phyloP scores from a whole-genome alignment of 2,329 filamentous ascomycete species.

The Diaporthe caulivora region DNA sequence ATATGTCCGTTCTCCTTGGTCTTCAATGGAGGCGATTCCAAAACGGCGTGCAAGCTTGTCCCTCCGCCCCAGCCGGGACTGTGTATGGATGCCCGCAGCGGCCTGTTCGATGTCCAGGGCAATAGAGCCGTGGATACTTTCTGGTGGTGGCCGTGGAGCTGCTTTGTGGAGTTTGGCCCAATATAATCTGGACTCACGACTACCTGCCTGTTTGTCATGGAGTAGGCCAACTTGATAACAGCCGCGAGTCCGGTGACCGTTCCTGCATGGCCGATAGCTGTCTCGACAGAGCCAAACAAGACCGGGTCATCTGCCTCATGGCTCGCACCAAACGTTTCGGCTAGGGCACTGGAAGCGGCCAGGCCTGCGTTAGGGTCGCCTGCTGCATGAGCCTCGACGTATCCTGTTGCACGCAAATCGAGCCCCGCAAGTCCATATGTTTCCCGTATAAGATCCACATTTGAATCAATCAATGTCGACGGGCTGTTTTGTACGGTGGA shows the following conservation, averaged over 20 bases:
- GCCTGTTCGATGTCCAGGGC: conserved; percentile 33
- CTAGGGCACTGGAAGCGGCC: conserved; percentile 53
- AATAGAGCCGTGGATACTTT: conserved; percentile 36
- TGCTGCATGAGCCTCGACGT: too few species aligned
- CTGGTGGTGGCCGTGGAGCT: conserved; percentile 46
- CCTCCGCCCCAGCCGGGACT: conserved; percentile 52
- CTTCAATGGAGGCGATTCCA: conserved; percentile 41
- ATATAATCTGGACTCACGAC: conserved; percentile 44
- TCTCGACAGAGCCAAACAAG: conserved; percentile 46
- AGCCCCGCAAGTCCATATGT: too few species aligned
- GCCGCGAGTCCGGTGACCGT: conserved; percentile 44
- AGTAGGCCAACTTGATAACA: conserved; percentile 46
- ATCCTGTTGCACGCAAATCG: too few species aligned
- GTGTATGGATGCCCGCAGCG: conserved; percentile 46
- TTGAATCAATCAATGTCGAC: too few species aligned
- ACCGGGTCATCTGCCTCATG: conserved; percentile 42
- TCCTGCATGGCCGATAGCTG: conserved; percentile 50
- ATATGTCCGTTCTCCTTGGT: neutral
- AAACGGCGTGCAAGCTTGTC: conserved; percentile 48
- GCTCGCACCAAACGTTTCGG: conserved; percentile 44
- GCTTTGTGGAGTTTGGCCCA: conserved; percentile 45
- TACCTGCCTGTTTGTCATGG: conserved; percentile 44
- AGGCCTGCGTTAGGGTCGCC: conserved; percentile 58
- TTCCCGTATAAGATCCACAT: too few species aligned
- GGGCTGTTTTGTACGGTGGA: too few species aligned